Evolutionary conservation across 345 rosid species (phyloP).

Genomic region (Xanthoceras sorbifolium): DNA sequence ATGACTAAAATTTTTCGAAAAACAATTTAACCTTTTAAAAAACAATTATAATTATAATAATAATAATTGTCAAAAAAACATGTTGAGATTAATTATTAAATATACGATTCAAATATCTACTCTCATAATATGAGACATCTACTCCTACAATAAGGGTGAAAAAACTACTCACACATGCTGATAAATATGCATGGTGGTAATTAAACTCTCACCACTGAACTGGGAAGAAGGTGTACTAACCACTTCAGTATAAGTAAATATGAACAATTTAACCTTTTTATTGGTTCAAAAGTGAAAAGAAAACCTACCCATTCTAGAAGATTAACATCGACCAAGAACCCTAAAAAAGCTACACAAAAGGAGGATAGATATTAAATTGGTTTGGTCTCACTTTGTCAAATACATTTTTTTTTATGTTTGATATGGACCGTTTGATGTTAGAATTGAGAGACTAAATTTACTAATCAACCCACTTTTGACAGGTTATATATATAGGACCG

Average conservation of each 20-base stretch:
- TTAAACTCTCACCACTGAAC: too few species aligned
- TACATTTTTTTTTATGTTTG: background rate
- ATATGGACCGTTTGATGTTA: background rate
- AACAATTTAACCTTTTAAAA: background rate
- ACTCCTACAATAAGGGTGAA: too few species aligned
- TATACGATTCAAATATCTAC: too few species aligned
- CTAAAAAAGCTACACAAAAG: slow-evolving; percentile 3
- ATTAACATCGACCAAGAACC: background rate
- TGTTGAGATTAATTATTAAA: too few species aligned
- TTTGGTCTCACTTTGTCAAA: background rate
- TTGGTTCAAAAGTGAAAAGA: background rate
- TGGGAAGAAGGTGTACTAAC: too few species aligned
- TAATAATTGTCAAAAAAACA: too few species aligned
- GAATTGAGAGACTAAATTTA: background rate
- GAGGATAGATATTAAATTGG: background rate
- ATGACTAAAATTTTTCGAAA: background rate
- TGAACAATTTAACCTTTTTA: background rate
- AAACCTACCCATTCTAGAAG: slow-evolving; percentile 8
- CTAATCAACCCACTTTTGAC: background rate
- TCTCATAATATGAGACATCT: too few species aligned
- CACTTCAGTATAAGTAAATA: too few species aligned
- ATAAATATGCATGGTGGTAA: too few species aligned
- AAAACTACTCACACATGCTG: too few species aligned
- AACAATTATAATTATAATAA: background rate
- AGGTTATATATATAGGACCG: background rate